Base-by-base conservation (phyloP, 78 protist species). In the Dictyostelium firmibasis region DNA sequence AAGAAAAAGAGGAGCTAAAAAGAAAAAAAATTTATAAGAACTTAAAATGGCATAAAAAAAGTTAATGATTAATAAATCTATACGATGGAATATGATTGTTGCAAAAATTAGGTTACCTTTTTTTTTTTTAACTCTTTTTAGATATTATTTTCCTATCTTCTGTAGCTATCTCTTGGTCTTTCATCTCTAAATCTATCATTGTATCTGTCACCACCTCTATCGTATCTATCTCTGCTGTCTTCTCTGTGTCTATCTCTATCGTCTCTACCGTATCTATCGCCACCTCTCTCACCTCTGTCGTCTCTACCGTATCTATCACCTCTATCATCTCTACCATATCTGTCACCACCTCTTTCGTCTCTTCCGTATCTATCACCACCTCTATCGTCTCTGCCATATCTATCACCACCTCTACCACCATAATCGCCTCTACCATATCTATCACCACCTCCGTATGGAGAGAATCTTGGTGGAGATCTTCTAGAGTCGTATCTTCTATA, bases 391-490 rank as follows among this genome's bases (percentile, higher is more conserved):
- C 43, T 31, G 20, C 50, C 43, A 31, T 53, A 53, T 81, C 85
- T 81, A 14, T 81, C 67, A 50, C 85, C 85, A 10, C 85, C 83
- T 43, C 62, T 35, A 18, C 82, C 25, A 23, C 62, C 53, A 31
- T 35, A 31, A 11, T 77, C 53, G 31, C 50, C 16, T 25, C 67
- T 83, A 25, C 67, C 88, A n/a, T 75, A 16, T n/a, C 91, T 79
- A 38, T 84, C 69, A 25, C 67, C 88, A n/a, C 88, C 41, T n/a
- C 91, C 91, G n/a, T 84, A 84, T 70, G 91, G 91, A 29, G 91
- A 84, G 27, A 36, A 84, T 82, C 86, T 82, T 50, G 74, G 86
- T 82, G 86, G 91, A 14, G 91, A 69, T 70, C 81, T 38, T 64
- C 87, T 64, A 14, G 57, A 27, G 14, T 84, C 91, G 41, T 70